Evolutionary conservation across 2,329 filamentous ascomycete genomes (phyloP), one percentile per base, ranked within the genome.

Genomic region (Microsporum audouinii): DNA sequence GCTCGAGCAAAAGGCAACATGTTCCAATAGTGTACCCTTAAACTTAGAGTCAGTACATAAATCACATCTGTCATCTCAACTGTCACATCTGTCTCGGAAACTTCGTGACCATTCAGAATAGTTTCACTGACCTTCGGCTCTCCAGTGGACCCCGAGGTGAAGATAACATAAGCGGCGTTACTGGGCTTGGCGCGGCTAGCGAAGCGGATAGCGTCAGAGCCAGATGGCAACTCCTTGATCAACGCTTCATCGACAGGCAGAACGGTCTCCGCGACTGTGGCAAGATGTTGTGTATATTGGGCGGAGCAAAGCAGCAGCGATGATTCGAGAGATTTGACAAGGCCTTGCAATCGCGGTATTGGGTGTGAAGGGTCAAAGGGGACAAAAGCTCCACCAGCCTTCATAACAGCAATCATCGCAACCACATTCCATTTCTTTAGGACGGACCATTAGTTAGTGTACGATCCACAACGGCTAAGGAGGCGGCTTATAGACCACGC

Each of bases 11-110:
- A 85, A 77, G 0, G 84, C 80, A 0, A 75, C 73, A 66, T 88
- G 86, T 8, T 81, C 82, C 63, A 87, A 80, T 57, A 85, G 79
- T n/a, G 85, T 81, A 2, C 84, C 85, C 73, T 76, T 60, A 53
- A 23, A 31, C 5, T 8, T 14, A n/a, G n/a, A 7, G 51, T 55
- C 51, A 55, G 51, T 34, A n/a, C 51, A 23, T 17, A 5, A n/a
- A 33, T 58, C 38, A 41, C 34, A 43, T 41, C 41, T 43, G 36
- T 5, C 51, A 55, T 36, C 29, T 36, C 33, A 55, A 14, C 51
- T 55, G 51, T 55, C 51, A 58, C 34, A 57, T 57, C 38, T 41
- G 23, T 51, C 45, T 14, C 27, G 45, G 10, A 31, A 29, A 51
- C 2, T 51, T 31, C 45, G 45, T 31, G 45, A 31, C 45, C 45